Conservation (phyloP, 1,139 yeast species). For the Candida sanyaensis region DNA sequence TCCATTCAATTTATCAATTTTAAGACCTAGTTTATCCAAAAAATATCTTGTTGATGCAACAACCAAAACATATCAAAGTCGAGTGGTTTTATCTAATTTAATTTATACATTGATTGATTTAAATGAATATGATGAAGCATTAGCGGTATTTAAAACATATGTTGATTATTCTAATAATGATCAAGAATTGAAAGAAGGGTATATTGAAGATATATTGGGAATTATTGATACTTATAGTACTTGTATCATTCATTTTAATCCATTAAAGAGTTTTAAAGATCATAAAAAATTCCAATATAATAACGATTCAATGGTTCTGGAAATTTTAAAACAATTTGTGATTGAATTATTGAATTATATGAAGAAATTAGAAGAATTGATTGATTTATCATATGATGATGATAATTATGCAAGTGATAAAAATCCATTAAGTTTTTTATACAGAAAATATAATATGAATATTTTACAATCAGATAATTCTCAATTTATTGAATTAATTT, state of each 20-base stretch:
- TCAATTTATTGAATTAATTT: conserved; percentile 31
- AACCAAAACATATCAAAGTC: conserved; percentile 41
- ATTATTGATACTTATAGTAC: conserved; percentile 39
- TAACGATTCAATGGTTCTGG: conserved; percentile 23
- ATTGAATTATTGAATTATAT: conserved; percentile 27
- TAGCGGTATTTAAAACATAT: conserved; percentile 44
- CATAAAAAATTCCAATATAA: conserved; percentile 29
- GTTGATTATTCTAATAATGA: conserved; percentile 36
- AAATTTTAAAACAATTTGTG: conserved; percentile 20
- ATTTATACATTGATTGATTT: conserved; percentile 37
- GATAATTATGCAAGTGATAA: conserved; percentile 18
- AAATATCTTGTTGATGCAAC: conserved; percentile 33
- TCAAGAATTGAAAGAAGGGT: conserved; percentile 34
- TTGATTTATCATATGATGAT: conserved; percentile 34
- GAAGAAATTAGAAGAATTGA: conserved; percentile 21
- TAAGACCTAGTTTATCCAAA: conserved; percentile 32
- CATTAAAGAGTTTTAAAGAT: conserved; percentile 27
- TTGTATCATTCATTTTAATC: conserved; percentile 40
- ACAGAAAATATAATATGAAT: conserved; percentile 38
- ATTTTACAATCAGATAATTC: conserved; percentile 31
- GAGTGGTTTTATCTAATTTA: conserved; percentile 32
- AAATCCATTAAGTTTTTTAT: conserved; percentile 37
- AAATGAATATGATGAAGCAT: conserved; percentile 46
- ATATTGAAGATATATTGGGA: conserved; percentile 33
- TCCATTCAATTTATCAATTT: conserved; percentile 21